These are phyloP conservation scores for Camellia granthamiana DNA, from an alignment of 148 eudicot species.

Conservation along the genomic window DNA sequence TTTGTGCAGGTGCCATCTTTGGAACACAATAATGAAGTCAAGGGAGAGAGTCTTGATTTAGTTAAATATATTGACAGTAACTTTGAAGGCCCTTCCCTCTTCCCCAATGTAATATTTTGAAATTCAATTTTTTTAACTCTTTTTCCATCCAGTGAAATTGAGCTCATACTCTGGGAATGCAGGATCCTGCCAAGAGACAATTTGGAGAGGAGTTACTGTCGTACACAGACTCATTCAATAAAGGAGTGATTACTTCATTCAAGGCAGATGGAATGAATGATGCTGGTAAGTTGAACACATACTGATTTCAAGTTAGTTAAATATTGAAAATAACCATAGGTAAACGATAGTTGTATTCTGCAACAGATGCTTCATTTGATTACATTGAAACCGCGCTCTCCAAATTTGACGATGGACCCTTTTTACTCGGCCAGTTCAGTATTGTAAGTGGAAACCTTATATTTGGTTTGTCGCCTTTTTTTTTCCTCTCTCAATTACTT, in stretches of 20 bases:
- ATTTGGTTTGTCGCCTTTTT: neutral
- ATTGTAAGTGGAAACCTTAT: constrained; percentile 37
- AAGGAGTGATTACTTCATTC: constrained; percentile 50
- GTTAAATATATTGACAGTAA: constrained; percentile 59
- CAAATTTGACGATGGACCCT: constrained; percentile 60
- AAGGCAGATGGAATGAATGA: constrained; percentile 48
- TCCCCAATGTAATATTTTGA: constrained; percentile 46
- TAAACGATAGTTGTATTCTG: constrained; percentile 9
- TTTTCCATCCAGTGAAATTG: neutral
- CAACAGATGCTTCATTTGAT: constrained; percentile 61
- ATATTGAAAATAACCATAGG: neutral
- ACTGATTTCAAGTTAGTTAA: neutral
- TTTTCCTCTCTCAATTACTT: neutral
- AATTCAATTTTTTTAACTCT: neutral
- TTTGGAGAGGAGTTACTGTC: constrained; percentile 57
- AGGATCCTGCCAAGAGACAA: constrained; percentile 61
- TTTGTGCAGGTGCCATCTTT: constrained; percentile 64
- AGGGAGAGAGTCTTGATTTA: constrained; percentile 77
- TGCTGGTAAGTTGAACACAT: constrained; percentile 44
- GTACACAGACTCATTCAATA: constrained; percentile 46
- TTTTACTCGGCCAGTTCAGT: constrained; percentile 59
- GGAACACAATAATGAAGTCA: constrained; percentile 76
- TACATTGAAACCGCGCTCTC: constrained; percentile 57
- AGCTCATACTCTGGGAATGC: constrained; percentile 1
- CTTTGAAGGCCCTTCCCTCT: constrained; percentile 75